These are phyloP conservation scores for Apiospora sp. DNA, from an alignment of 2,329 filamentous ascomycete genomes.

Conservation along the genomic window DNA sequence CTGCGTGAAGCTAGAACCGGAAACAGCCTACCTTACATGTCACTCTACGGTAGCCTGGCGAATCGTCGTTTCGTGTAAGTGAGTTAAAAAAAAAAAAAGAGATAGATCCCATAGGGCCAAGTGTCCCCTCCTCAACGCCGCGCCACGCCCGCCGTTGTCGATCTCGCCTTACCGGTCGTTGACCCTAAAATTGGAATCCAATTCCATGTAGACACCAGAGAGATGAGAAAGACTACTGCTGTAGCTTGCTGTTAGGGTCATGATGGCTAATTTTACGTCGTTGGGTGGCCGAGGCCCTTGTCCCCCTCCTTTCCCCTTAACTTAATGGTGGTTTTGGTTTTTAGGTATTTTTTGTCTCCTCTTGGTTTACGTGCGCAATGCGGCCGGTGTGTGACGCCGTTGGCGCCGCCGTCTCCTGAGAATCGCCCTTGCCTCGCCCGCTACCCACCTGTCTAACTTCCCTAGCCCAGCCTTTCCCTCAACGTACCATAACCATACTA, in stretches of 20 bases:
- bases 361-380: constrained; percentile 9
- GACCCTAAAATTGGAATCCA: not conserved
- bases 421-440: not conserved
- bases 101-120: not conserved
- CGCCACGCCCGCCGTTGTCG: constrained; percentile 4
- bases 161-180: constrained; percentile 1
- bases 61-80: constrained; percentile 3
- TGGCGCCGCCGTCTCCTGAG: constrained; percentile 5
- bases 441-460: not conserved
- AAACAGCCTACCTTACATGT: not conserved
- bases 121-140: not conserved
- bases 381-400: constrained; percentile 26
- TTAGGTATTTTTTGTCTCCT: not conserved
- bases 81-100: not conserved
- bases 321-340: not conserved
- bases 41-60: constrained; percentile 1
- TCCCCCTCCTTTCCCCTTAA: not conserved
- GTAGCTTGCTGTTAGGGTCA: not conserved
- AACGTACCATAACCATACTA: not conserved
- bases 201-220: not conserved
- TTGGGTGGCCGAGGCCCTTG: not conserved
- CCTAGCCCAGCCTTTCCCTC: not conserved
- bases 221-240: not conserved
- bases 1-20: not conserved
- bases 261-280: not conserved